phyloP scores from a whole-genome alignment of 140 eudicot genomes.

The Stevia rebaudiana region DNA sequence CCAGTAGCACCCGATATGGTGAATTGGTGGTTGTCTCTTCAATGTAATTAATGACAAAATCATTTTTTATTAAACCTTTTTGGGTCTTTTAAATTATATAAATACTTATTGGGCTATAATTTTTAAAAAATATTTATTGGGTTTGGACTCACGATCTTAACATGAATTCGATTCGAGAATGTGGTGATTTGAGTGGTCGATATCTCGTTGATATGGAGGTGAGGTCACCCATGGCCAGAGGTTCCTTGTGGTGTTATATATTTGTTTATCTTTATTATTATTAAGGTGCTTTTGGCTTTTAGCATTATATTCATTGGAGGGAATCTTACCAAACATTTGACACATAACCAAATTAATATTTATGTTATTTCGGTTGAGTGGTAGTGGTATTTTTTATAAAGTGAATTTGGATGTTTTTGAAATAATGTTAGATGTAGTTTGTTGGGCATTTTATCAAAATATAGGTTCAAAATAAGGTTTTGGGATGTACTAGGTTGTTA shows the following conservation, averaged over 20 bases:
- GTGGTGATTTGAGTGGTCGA: not conserved
- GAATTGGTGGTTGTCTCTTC: too few species aligned
- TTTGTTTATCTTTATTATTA: not conserved
- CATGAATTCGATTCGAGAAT: not conserved
- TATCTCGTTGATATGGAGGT: conserved; percentile 14
- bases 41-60: too few species aligned
- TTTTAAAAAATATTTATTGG: not conserved
- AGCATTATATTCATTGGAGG: conserved; percentile 29
- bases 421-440: not conserved
- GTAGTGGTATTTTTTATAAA: conserved; percentile 3
- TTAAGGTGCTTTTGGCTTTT: conserved; percentile 29
- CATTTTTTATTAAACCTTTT: not conserved
- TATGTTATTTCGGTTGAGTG: conserved; percentile 5
- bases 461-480: too few species aligned
- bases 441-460: not conserved
- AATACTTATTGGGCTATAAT: not conserved
- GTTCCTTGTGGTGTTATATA: conserved; percentile 6
- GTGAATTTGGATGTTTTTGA: not conserved
- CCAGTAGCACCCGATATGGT: too few species aligned
- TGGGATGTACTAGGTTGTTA: not conserved
- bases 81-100: not conserved
- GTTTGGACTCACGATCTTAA: not conserved
- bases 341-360: conserved; percentile 24
- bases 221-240: conserved; percentile 19
- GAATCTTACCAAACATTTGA: conserved; percentile 42